Evolutionary conservation across 306 rosid species (phyloP), one percentile per base, ranked within the genome.

Genomic region (Crotalaria pallida): DNA sequence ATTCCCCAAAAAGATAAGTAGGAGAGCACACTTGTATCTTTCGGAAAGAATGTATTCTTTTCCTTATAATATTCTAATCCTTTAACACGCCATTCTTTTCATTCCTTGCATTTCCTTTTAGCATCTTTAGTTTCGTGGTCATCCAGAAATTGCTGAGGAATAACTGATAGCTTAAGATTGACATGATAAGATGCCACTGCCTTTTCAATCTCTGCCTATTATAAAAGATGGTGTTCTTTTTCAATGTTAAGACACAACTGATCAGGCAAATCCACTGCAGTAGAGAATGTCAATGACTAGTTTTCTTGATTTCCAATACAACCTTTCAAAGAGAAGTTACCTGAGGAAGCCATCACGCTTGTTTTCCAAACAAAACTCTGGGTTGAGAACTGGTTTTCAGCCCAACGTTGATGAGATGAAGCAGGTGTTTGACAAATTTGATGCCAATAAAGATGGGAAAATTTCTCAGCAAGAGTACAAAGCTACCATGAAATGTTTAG

Each of bases 281-380:
- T 26, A 55, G 64, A 86, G 72, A 71, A 91, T 86, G 82, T 72
- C 89, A 7, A 78, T 21, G 0, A 24, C 69, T 21, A 87, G 88
- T 52, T 84, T 87, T 78, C 96, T 93, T 7, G 97, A 90, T 60
- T 86, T 93, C 83, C 94, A 93, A 31, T 90, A 85, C 81, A 87
- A 16, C 68, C 75, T 90, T 44, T 86, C 90, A 4, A 86, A 83
- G 82, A 80, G 78, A 27, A 88, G 79, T 67, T 85, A 85, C 73
- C 56, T 90, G 73, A 71, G 85, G 49, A 86, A 77, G 67, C 92
- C 96, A 5, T 80, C 90, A 1, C 83, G 84, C 0, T 5, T 88
- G 48, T 79, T 87, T 49, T 76, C 75, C 43, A 84, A 84, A 43
- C 96, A 84, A 53, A 76, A 76, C 79, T 90, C 96, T 1, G 84